Base-by-base conservation (phyloP, 2,329 filamentous ascomycete genomes). In the Colletotrichum ledebouriae region DNA sequence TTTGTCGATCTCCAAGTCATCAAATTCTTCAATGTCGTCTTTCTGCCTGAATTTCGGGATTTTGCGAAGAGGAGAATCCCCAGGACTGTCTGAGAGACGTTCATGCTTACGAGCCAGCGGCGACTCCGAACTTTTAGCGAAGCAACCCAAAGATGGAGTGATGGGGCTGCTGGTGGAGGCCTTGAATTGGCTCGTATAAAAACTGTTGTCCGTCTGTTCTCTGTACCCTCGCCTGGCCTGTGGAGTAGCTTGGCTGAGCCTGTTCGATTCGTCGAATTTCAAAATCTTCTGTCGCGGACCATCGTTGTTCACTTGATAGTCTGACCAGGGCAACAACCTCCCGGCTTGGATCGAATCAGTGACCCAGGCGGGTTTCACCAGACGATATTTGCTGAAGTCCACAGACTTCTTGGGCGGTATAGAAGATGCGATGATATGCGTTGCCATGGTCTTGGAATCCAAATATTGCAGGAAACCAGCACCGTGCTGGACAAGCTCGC, bases 291-390 rank as follows among this genome's bases (percentile, higher is more conserved):
- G 96, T 10, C 89, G 88, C 0, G 90, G 88, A 0, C 94, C 94
- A 77, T 97, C 93, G 29, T 69, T 55, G 72, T 96, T 92, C 4
- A 98, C 89, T 34, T 93, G 89, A 76, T 96, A 99, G 12, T 89
- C 84, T 69, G 92, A 86, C 96, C 97, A 99, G 0, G 95, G 91
- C 33, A 98, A 83, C 50, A 98, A 80, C 74, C 88, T 92, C 6
- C 94, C 94, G 6, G 93, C 92, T 65, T 88, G 85, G 52, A 98
- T 88, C 70, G 94, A 98, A 73, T 99, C 95, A 13, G 94, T 90
- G 3, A 99, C 88, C 96, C 96, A 99, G 20, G 93, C 90, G 1
- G 96, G 96, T 78, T 96, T 97, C 58, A 98, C 96, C 42, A 99
- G 93, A 52, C 95, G 89, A 78, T 98, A 98, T 71, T 88, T 89